Base-by-base conservation (phyloP, 106 monocot genomes). In the Vanilla planifolia region DNA sequence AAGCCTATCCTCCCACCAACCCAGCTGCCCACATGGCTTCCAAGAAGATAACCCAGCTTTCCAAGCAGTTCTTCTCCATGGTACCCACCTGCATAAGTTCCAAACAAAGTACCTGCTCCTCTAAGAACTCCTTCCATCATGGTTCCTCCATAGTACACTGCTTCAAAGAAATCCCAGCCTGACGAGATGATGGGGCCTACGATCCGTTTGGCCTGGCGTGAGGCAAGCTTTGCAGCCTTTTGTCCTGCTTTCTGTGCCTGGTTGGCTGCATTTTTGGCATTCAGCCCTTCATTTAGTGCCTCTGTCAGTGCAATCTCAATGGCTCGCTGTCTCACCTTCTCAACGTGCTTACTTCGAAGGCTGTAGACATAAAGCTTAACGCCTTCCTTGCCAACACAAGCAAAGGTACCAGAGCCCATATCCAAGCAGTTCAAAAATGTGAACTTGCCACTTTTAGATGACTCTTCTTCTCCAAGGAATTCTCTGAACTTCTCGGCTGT, bases 111-210 rank as follows among this genome's bases (percentile, higher is more conserved):
- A 11, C 92, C 92, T 3, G 74, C 40, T 0, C 92, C 92, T 37
- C 92, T 67, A 36, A 92, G 70, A 60, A 92, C 69, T 6, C 86
- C 92, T 58, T 92, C 92, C 4, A 80, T 67, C 42, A 83, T 36
- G 21, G 83, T 71, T 3, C 92, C 86, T 20, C 83, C 92, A 29
- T 50, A 86, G 63, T 92, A 86, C 40, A 86, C 55, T 11, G 92
- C 86, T 56, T 92, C 92, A 50, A 92, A 92, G 73, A 86, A 92
- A 43, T 92, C 92, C 92, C 92, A 92, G n/a, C 82, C 86, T 8
- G 86, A 86, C 8, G 92, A 92, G 33, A 92, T 65, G 3, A 92
- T 83, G 0, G 92, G 92, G 3, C 92, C 92, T 13, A 77, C n/a
- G n/a, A 86, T 86, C 14, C 92, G 73, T 68, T 92, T 92, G 51